These are phyloP conservation scores for Solanum commersonii DNA, from an alignment of 257 asterid genomes.

Conservation along the genomic window DNA sequence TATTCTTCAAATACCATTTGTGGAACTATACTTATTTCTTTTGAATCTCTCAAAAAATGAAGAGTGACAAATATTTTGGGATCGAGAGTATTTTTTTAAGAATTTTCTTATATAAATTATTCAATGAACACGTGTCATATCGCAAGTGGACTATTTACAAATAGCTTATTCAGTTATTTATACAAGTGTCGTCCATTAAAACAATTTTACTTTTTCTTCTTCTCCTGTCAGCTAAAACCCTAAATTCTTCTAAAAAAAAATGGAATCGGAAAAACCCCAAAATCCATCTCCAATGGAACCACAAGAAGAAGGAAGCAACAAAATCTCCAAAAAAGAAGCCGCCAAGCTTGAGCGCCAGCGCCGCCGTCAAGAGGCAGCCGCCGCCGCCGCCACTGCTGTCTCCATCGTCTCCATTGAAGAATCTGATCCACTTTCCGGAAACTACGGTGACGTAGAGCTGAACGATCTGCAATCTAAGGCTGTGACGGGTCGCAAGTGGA, in stretches of 20 bases:
- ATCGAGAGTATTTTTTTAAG: neutral
- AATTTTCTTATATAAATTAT: neutral
- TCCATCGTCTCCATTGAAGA: conserved; percentile 20
- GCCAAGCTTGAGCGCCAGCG: conserved; percentile 65
- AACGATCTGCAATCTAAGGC: conserved; percentile 68
- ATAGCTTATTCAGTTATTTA: neutral
- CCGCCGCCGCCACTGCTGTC: conserved; percentile 23
- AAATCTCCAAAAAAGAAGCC: conserved; percentile 66
- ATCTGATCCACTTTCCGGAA: conserved; percentile 45
- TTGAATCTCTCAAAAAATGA: neutral
- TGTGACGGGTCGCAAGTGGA: conserved; percentile 58
- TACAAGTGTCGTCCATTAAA: neutral
- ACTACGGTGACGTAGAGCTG: conserved; percentile 62
- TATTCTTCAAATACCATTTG: neutral
- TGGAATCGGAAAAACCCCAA: neutral
- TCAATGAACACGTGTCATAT: neutral
- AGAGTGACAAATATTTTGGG: neutral
- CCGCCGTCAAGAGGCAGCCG: conserved; percentile 55
- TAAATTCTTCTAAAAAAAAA: neutral
- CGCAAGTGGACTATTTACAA: neutral
- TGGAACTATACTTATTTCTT: neutral
- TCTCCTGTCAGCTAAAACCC: neutral
- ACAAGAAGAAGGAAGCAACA: conserved; percentile 1
- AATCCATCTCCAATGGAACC: neutral
- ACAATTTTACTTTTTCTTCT: neutral